Evolutionary conservation across 345 rosid genomes (phyloP).

Genomic region (thale cress (Arabidopsis thaliana)): DNA sequence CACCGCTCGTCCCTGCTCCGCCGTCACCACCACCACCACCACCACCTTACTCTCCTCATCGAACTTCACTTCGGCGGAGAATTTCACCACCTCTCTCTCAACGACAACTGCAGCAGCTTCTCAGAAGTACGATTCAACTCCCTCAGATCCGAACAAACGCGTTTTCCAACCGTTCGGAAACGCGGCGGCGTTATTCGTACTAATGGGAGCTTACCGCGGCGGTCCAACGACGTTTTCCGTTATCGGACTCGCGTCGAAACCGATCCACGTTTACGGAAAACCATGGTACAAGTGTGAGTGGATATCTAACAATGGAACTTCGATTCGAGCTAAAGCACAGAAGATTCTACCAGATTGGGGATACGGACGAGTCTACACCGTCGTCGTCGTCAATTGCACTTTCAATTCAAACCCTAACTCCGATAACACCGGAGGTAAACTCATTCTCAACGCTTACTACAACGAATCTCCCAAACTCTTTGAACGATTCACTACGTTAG

Average conservation of each 20-base stretch:
- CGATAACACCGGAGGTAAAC: conserved; percentile 73
- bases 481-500: conserved; percentile 65
- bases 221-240: conserved; percentile 74
- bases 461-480: conserved; percentile 52
- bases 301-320: conserved; percentile 64
- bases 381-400: conserved; percentile 75
- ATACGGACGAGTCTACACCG: conserved; percentile 85
- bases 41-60: conserved; percentile 26
- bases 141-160: conserved; percentile 68
- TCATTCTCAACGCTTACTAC: conserved; percentile 71
- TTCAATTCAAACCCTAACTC: conserved; percentile 62
- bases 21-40: conserved; percentile 42
- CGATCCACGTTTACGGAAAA: conserved; percentile 66
- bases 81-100: conserved; percentile 36
- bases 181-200: conserved; percentile 86
- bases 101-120: conserved; percentile 3
- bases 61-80: neutral
- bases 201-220: conserved; percentile 91
- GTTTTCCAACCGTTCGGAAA: conserved; percentile 69
- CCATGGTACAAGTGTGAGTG: conserved; percentile 92
- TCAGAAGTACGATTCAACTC: conserved; percentile 42
- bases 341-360: conserved; percentile 94
- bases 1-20: conserved; percentile 50
- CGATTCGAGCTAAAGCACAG: conserved; percentile 63
- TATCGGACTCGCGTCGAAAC: conserved; percentile 85